Evolutionary conservation across 345 rosid genomes (phyloP).

Genomic region (Salix purpurea): DNA sequence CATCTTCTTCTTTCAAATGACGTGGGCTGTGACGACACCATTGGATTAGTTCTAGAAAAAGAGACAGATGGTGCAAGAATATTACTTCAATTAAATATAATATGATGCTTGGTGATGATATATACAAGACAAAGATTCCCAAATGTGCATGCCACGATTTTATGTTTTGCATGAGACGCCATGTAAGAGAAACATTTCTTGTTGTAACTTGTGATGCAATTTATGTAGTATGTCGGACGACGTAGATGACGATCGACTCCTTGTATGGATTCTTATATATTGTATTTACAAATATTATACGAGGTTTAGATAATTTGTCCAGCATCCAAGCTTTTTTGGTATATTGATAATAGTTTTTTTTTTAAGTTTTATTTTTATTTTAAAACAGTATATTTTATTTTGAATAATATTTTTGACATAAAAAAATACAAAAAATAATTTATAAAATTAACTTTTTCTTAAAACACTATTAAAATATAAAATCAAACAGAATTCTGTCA

Average conservation of each 20-base stretch:
- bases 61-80: background rate
- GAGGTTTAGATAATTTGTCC: no score
- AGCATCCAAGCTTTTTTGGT: no score
- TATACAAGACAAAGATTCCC: background rate
- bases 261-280: no score
- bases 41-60: background rate
- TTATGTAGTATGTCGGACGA: background rate
- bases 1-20: background rate
- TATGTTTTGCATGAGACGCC: slow-evolving; percentile 1
- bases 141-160: background rate
- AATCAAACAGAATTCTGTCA: no score
- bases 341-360: no score
- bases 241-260: background rate
- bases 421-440: no score
- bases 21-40: slow-evolving; percentile 10
- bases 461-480: no score
- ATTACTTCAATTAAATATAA: background rate
- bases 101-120: background rate
- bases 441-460: no score
- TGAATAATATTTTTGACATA: no score
- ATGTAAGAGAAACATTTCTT: background rate
- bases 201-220: slow-evolving; percentile 13
- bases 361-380: no score
- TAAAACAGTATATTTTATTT: no score
- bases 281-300: no score